Base-by-base conservation (phyloP, 1,284 basidiomycete species). In the Ceratobasidium sp. region DNA sequence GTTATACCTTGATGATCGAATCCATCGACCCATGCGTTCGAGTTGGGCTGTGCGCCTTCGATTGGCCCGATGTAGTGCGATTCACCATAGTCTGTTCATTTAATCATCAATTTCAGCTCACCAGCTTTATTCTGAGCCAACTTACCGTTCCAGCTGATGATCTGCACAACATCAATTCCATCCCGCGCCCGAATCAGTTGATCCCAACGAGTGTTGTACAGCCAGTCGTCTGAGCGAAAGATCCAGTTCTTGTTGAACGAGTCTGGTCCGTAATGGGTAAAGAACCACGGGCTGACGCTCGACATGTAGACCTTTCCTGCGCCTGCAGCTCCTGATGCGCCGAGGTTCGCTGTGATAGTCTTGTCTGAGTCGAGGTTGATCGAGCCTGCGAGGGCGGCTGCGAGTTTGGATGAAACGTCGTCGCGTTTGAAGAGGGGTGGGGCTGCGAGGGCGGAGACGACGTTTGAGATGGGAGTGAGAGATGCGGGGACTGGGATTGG, bases 211-310 rank as follows among this genome's bases (percentile, higher is more conserved):
- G 87, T 88, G 38, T 89, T 87, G 82, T 93, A 94, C 26, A 95
- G 87, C 84, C 93, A 92, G 79, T 93, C 89, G 82, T 95, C 91
- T 2, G 87, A 84, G 20, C 89, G 87, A 83, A 91, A 91, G 33
- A 92, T 88, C 84, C 94, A 94, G 84, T 96, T 95, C 86, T 96
- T 96, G 86, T 95, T 91, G 84, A 90, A 95, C 0, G 88, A 87
- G 40, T 88, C 84, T 1, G 85, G 83, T 1, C 88, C 88, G 76
- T 90, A 90, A 78, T 90, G 89, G 9, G 94, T 95, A 87, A 92
- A 96, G 87, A 96, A 96, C 88, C 89, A 91, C 62, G 93, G 91
- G 17, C 91, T 90, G 38, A 92, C 89, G 70, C 83, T 82, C 0
- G 85, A 83, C 84, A 87, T 86, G 83, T 87, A 87, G 17, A 82